Evolutionary conservation across 306 rosid species (phyloP).

Genomic region (Glycyrrhiza uralensis): DNA sequence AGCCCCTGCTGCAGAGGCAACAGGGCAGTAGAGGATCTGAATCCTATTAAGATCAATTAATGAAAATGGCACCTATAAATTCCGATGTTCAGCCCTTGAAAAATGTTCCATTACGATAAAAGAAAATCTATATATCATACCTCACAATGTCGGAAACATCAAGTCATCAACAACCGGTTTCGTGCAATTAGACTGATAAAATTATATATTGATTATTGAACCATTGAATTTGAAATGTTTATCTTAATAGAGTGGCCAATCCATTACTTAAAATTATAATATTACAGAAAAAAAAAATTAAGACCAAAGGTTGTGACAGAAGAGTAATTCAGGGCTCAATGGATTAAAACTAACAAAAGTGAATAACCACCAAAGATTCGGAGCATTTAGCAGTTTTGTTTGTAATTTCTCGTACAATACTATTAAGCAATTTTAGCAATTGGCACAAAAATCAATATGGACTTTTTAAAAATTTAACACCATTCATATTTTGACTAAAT

Average conservation of each 20-base stretch:
- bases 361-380: background rate
- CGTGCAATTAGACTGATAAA: background rate
- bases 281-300: background rate
- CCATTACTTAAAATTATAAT: background rate
- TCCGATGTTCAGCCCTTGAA: background rate
- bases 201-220: background rate
- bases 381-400: background rate
- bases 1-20: no score
- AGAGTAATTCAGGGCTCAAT: background rate
- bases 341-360: background rate
- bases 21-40: no score
- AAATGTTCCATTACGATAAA: background rate
- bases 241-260: background rate
- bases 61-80: constrained; percentile 26
- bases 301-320: background rate
- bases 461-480: background rate
- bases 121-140: background rate
- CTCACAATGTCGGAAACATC: background rate
- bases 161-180: background rate
- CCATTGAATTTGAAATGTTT: background rate
- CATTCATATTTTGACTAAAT: background rate
- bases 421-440: background rate
- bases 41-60: no score
- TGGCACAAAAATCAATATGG: background rate
- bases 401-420: background rate